Percentiles rank a stretch among this genome's conserved stretches.
Conservation (phyloP, 1,284 basidiomycete genomes). For the Salmacisia buchloeana region DNA sequence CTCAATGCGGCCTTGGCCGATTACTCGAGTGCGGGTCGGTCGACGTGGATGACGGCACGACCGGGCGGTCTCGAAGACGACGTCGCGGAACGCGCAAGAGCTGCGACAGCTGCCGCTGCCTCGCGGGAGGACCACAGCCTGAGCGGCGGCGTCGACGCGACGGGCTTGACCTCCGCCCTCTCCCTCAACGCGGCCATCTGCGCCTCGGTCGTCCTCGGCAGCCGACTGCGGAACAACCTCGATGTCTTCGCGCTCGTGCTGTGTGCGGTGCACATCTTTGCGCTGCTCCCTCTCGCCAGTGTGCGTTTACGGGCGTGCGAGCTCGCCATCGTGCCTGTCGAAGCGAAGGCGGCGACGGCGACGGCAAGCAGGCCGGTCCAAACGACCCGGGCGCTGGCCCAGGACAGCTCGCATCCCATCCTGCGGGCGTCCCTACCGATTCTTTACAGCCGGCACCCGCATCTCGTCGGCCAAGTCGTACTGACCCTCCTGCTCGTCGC, state of each 20-base stretch:
- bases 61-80: neutral
- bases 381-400: neutral
- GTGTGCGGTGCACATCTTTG: conserved; percentile 59
- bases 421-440: neutral
- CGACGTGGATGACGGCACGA: neutral
- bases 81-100: neutral
- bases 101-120: neutral
- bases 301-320: conserved; percentile 7
- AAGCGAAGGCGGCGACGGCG: neutral
- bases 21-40: conserved; percentile 52
- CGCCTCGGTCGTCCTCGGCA: conserved; percentile 87
- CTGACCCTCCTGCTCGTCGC: neutral
- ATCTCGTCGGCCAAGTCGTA: neutral
- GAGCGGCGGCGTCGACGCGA: neutral
- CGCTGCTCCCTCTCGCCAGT: conserved; percentile 18
- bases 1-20: conserved; percentile 65
- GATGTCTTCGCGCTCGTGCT: conserved; percentile 86
- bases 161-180: conserved; percentile 60
- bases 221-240: conserved; percentile 72
- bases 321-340: neutral
- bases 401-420: neutral
- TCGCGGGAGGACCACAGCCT: conserved; percentile 45
- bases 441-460: neutral
- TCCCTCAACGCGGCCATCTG: conserved; percentile 93
- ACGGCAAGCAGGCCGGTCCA: neutral